Conservation (phyloP, 2,329 filamentous ascomycete genomes). For the Talaromyces albobiverticillius region DNA sequence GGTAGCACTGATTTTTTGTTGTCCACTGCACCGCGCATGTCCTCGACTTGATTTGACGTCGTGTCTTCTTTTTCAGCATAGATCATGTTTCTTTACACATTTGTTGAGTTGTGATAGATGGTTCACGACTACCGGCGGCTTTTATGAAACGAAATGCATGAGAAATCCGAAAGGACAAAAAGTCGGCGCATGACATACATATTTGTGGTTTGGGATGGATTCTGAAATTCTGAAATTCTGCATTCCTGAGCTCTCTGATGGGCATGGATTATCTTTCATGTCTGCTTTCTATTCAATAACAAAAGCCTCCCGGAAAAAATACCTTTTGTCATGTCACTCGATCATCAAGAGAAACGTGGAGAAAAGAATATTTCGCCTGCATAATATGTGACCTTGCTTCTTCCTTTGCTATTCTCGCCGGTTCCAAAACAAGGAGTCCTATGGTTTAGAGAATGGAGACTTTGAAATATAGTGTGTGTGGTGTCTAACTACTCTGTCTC, state of each 20-base stretch:
- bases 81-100: not conserved
- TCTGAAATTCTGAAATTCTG: too few relatives aligned
- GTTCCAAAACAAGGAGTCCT: too few relatives aligned
- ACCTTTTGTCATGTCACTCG: not conserved
- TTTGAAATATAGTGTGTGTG: not conserved
- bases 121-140: not conserved
- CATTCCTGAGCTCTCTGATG: too few relatives aligned
- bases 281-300: too few relatives aligned
- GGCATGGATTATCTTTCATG: too few relatives aligned
- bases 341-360: not conserved
- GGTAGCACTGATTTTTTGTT: constrained; percentile 4
- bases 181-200: not conserved
- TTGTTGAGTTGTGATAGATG: not conserved
- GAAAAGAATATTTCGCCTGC: too few relatives aligned
- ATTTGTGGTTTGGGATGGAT: not conserved
- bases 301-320: not conserved
- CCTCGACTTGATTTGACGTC: not conserved
- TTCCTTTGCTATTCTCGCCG: not conserved
- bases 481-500: too few relatives aligned
- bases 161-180: not conserved
- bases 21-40: not conserved
- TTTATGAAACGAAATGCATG: not conserved
- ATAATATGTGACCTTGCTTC: too few relatives aligned
- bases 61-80: not conserved
- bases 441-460: too few relatives aligned